Base-by-base conservation (phyloP, 2,329 filamentous ascomycete genomes). In the Ceratocystis cubensis region DNA sequence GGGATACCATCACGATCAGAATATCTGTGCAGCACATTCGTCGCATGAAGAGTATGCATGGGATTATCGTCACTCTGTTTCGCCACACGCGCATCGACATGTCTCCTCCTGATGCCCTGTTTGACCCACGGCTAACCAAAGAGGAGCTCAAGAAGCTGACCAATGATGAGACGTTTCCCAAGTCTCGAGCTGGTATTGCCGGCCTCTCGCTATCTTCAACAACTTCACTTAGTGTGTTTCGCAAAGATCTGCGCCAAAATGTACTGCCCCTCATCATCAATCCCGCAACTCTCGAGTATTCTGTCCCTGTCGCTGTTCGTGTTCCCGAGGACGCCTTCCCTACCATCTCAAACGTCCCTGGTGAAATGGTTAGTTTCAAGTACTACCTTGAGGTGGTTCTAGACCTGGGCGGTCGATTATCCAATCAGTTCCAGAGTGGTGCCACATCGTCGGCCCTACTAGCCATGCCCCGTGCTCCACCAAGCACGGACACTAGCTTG, bases 371-470 rank as follows among this genome's bases (percentile, higher is more conserved):
- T 70, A 91, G 87, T 71, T 97, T 99, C 78, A 90, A 88, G 71
- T 97, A 99, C 73, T 89, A 92, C 70, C 82, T 96, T 22, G 94
- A 99, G 75, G 89, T 96, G 1, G 87, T 97, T 33, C 84, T 96
- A 25, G 94, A 99, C 73, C 81, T 97, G 0, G 92, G 94, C 61
- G 93, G 93, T 46, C 94, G 91, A 73, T 78, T 96, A 50, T 84
- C 87, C 1, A 84, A 84, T n/a, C 85, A 91, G 69, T 75, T 84
- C 63, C 87, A 91, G 71, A 82, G 85, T 53, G 82, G 86, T 20
- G 82, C 83, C 77, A 73, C 80, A 70, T 70, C 71, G n/a, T 72
- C 71, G 20, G 72, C 78, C 72, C 76, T 74, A 71, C 79, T 72
- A 65, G 73, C 71, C 37, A 74, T 73, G 48, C 63, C 69, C n/a